Percentiles rank a stretch among this genome's conserved stretches.
Conservation (phyloP, 345 rosid genomes). For the Eucalyptus sp. region DNA sequence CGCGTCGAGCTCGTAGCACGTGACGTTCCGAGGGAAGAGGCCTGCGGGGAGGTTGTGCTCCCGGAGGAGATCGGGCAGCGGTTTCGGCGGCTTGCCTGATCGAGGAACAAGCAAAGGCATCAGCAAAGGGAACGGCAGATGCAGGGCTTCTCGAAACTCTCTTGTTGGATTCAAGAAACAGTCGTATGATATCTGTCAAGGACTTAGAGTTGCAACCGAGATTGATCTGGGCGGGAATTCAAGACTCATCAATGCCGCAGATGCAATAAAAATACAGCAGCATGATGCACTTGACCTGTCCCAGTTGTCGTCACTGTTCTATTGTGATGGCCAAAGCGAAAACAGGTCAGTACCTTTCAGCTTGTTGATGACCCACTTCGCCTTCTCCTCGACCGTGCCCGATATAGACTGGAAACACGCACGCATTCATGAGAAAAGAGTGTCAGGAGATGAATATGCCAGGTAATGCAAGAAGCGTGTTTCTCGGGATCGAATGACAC, state of each 20-base stretch:
- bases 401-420: constrained; percentile 2
- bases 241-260: neutral
- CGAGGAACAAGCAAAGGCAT: neutral
- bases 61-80: constrained; percentile 17
- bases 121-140: neutral
- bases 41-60: constrained; percentile 19
- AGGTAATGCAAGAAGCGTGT: neutral
- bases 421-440: neutral
- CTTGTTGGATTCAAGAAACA: neutral
- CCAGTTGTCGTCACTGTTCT: neutral
- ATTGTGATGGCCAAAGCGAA: neutral
- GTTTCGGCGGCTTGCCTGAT: constrained; percentile 12
- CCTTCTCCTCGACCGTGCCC: constrained; percentile 14
- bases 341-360: constrained; percentile 10
- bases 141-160: neutral
- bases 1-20: constrained; percentile 19
- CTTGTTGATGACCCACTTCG: constrained; percentile 19
- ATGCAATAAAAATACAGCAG: neutral
- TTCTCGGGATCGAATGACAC: neutral
- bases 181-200: neutral
- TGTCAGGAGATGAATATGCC: neutral
- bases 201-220: neutral
- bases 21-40: constrained; percentile 19
- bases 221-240: neutral
- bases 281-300: neutral